These are phyloP conservation scores for Endothia cerciana DNA, from an alignment of 2,329 filamentous ascomycete genomes.

Conservation along the genomic window DNA sequence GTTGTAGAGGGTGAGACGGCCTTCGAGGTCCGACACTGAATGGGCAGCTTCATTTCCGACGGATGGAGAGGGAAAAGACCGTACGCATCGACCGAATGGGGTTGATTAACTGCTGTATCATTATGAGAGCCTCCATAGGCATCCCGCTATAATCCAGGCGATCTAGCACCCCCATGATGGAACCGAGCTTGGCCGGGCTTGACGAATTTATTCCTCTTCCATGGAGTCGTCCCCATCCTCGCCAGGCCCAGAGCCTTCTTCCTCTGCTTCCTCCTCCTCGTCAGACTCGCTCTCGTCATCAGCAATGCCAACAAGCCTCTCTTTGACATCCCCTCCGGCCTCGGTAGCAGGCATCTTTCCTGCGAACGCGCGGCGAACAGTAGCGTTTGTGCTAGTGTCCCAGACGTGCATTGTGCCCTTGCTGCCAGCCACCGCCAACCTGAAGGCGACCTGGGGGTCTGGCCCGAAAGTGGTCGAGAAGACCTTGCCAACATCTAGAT, in stretches of 20 bases:
- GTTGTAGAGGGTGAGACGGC: slow-evolving; percentile 67
- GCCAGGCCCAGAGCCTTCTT: slow-evolving; percentile 42
- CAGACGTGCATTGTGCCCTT: slow-evolving; percentile 92
- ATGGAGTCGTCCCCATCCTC: slow-evolving; percentile 54
- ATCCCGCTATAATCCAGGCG: neutral
- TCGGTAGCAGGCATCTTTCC: slow-evolving; percentile 63
- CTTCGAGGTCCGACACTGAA: slow-evolving; percentile 60
- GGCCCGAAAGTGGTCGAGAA: slow-evolving; percentile 91
- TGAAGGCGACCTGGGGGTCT: slow-evolving; percentile 87
- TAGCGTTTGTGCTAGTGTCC: slow-evolving; percentile 93
- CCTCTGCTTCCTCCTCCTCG: slow-evolving; percentile 59
- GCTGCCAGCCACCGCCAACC: slow-evolving; percentile 90
- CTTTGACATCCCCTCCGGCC: slow-evolving; percentile 66
- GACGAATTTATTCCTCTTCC: slow-evolving; percentile 54
- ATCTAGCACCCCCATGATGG: neutral
- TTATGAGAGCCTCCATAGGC: neutral
- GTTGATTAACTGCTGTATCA: slow-evolving; percentile 10
- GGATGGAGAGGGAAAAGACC: neutral
- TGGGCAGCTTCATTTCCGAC: neutral
- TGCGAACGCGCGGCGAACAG: slow-evolving; percentile 83
- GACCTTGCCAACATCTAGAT: slow-evolving; percentile 91
- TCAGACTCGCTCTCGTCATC: slow-evolving; percentile 70
- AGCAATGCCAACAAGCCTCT: slow-evolving; percentile 76
- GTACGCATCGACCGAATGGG: neutral
- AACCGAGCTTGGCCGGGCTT: neutral